These are phyloP conservation scores for Boletus calvinii DNA, from an alignment of 1,284 basidiomycete species.

Conservation along the genomic window DNA sequence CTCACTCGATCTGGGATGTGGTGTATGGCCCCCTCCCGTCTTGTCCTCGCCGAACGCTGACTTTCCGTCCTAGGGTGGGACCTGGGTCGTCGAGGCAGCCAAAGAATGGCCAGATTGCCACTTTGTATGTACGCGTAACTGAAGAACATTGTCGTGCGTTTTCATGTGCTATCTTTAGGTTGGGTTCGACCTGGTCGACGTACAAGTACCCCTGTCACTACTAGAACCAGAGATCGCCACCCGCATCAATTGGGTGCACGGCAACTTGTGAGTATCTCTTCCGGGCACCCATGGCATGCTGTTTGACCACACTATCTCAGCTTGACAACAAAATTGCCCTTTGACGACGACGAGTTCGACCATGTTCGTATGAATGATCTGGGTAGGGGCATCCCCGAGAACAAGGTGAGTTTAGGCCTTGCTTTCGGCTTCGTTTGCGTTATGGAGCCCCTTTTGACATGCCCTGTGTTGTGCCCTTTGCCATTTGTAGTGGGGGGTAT, in stretches of 20 bases:
- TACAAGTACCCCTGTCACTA: constrained; percentile 57
- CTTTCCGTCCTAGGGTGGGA: constrained; percentile 49
- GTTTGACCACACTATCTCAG: constrained; percentile 36
- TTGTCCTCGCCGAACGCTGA: neutral
- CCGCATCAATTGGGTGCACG: constrained; percentile 68
- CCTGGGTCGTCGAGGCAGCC: constrained; percentile 71
- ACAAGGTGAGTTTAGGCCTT: constrained; percentile 48
- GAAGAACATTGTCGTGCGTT: neutral
- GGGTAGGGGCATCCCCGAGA: constrained; percentile 68
- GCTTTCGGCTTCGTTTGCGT: neutral
- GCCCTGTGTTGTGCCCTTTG: neutral
- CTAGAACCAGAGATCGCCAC: constrained; percentile 49
- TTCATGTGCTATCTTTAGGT: constrained; percentile 43
- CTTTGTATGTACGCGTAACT: constrained; percentile 50
- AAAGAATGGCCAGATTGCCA: constrained; percentile 65
- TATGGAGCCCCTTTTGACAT: constrained; percentile 10
- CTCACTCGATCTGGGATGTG: constrained; percentile 68
- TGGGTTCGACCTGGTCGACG: constrained; percentile 71
- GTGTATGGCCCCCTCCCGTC: constrained; percentile 43
- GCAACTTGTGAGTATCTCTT: constrained; percentile 61
- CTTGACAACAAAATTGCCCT: constrained; percentile 68
- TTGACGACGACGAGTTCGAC: constrained; percentile 77
- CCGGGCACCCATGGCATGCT: neutral
- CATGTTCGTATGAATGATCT: constrained; percentile 68
- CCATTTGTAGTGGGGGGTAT: constrained; percentile 56